Evolutionary conservation across 2,329 filamentous ascomycete species (phyloP), one percentile per base, ranked within the genome.

Genomic region (Pseudogymnoascus sp.): DNA sequence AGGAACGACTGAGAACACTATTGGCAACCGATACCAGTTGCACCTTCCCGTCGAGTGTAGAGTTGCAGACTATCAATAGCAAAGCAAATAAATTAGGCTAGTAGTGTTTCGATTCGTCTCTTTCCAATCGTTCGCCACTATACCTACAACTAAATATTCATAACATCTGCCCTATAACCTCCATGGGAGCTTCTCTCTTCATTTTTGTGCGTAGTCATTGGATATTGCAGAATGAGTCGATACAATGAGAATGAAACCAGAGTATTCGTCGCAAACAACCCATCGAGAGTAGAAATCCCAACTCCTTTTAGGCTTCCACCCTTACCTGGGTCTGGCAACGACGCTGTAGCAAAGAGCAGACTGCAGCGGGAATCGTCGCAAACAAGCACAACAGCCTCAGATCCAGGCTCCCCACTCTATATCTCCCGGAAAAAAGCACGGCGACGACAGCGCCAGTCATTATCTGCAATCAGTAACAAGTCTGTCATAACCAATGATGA

Each of bases 401-500:
- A 52, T 10, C 23, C 18, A n/a, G 41, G 30, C 23, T 52, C 23
- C n/a, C 13, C 23, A 15, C 23, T 30, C 5, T 52, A 52, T n/a
- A 52, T 52, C 23, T 52, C 41, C n/a, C n/a, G 23, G 6, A 57
- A 35, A 5, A 62, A 52, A 48, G 28, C 21, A 19, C 38, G 35
- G 38, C 55, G 45, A 38, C 55, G 34, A 55, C 13, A n/a, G 3
- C 52, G 63, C 18, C 63, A 63, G 28, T 68, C 65, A 12, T 58
- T 70, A n/a, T 68, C 67, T 10, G 59, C 59, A n/a, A 63, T 68
- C 45, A 64, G 66, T 34, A 68, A 70, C 48, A 45, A 45, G 12
- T 55, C 62, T 3, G 33, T 48, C 15, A 57, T 52, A 39, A 63
- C 45, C 57, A 48, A 61, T 3, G 64, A 65, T 33, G 63, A 57